These are phyloP conservation scores for Populus hybrid DNA, from an alignment of 441 rosid species.

Conservation along the genomic window DNA sequence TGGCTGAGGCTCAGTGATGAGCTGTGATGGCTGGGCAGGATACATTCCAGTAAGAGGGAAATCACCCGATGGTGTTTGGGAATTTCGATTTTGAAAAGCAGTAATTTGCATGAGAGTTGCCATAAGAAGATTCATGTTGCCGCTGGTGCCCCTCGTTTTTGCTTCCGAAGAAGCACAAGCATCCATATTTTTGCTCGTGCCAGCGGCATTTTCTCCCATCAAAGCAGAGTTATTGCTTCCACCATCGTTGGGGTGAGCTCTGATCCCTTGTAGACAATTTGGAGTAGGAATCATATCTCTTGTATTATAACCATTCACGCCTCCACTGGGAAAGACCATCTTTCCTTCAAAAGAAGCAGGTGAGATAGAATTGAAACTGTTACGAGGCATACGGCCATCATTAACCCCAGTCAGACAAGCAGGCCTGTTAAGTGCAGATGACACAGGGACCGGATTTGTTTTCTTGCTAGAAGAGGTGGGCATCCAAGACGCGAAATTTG, in stretches of 20 bases:
- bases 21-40: not conserved
- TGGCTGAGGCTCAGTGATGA: not conserved
- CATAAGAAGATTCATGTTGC: constrained; percentile 15
- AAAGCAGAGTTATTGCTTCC: not conserved
- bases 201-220: not conserved
- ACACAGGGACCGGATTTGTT: not conserved
- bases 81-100: constrained; percentile 13
- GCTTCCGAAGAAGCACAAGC: not conserved
- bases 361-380: not conserved
- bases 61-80: constrained; percentile 12
- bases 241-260: not conserved
- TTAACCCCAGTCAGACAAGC: not conserved
- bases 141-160: not conserved
- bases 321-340: not conserved
- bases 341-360: constrained; percentile 20
- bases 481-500: not conserved
- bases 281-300: not conserved
- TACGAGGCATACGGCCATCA: not conserved
- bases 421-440: constrained; percentile 7
- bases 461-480: not conserved
- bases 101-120: constrained; percentile 16
- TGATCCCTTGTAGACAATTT: not conserved
- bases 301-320: not conserved
- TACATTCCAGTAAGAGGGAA: constrained; percentile 10
- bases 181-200: not conserved